Base-by-base conservation (phyloP, 768 basidiomycete genomes). In the Lentinula sp. region DNA sequence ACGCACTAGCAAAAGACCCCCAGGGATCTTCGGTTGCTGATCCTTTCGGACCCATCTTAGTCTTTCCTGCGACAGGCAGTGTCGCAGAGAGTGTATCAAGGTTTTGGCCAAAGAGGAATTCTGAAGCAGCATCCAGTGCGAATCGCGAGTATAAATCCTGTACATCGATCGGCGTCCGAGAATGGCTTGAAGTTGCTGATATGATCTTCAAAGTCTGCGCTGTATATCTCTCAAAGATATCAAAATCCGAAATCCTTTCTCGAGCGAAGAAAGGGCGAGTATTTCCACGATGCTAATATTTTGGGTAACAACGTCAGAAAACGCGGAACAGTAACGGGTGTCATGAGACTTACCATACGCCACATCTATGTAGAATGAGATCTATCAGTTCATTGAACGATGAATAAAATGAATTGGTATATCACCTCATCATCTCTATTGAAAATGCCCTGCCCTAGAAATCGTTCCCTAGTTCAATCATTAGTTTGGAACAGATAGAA, bases 401-500 rank as follows among this genome's bases (percentile, higher is more conserved):
- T 7, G 7, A 9, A 50, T 10, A 15, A 48, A 13, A 15, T 59
- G 32, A 32, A 32, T 32, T 18, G 42, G 20, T 8, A 3, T 6
- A 20, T 18, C 68, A 84, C 85, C 72, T 85, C 82, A 65, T 87
- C 88, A 69, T 90, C 89, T 15, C 88, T 80, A 64, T 90, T 90
- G 71, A 91, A 91, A 42, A 91, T 90, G 2, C 89, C 88, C 63
- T 81, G 76, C 3, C 90, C 90, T n/a, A 91, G 76, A 68, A 89
- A 86, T 9, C 76, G 76, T 63, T 82, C 78, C 81, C 81, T 81
- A 67, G 18, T 35, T 28, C 10, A 60, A 60, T 20, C 62, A 18
- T 13, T 43, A 39, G 13, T 49, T 23, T 7, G 41, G 43, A 8
- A n/a, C 33, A 48, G 33, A 2, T 59, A 55, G 50, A 28, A 33